A percentile compares a stretch with the other conserved stretches of the same genome.
Conservation (phyloP, 2,329 filamentous ascomycete genomes). For the Penicillium sp. region DNA sequence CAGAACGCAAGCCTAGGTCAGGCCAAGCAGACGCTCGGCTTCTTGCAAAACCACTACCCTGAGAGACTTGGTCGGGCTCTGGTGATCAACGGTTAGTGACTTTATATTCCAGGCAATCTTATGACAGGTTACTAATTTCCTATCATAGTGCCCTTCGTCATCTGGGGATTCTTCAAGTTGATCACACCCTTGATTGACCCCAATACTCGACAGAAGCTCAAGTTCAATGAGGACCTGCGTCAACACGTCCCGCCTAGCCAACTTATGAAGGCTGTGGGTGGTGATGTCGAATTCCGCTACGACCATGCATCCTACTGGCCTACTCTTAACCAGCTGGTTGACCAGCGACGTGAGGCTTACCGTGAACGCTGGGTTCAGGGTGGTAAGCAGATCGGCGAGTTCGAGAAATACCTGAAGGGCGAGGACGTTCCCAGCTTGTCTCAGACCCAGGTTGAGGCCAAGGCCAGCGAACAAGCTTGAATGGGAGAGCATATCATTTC, state of each 20-base stretch:
- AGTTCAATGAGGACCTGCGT: constrained; percentile 91
- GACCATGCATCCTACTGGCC: constrained; percentile 90
- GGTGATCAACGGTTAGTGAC: constrained; percentile 74
- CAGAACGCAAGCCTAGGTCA: constrained; percentile 74
- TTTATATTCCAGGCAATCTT: background rate
- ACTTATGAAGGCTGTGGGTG: constrained; percentile 75
- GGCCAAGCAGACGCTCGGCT: constrained; percentile 80
- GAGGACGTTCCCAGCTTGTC: constrained; percentile 46
- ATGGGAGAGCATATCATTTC: background rate
- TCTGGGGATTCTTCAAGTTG: constrained; percentile 92
- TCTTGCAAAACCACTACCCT: constrained; percentile 93
- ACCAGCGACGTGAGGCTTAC: constrained; percentile 63
- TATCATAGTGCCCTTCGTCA: constrained; percentile 78
- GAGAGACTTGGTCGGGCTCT: constrained; percentile 86
- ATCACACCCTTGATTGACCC: constrained; percentile 97
- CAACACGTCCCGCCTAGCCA: constrained; percentile 79
- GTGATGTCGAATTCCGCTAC: constrained; percentile 85
- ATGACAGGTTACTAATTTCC: constrained; percentile 1
- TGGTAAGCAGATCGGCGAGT: constrained; percentile 80
- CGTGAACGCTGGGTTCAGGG: constrained; percentile 72
- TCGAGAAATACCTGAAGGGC: constrained; percentile 84
- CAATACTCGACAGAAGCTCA: constrained; percentile 87
- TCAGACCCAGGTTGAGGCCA: constrained; percentile 26
- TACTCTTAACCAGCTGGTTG: constrained; percentile 70
- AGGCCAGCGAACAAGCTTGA: constrained; percentile 10